Evolutionary conservation across 1,284 basidiomycete genomes (phyloP).

Genomic region (Wolfiporia cocos): DNA sequence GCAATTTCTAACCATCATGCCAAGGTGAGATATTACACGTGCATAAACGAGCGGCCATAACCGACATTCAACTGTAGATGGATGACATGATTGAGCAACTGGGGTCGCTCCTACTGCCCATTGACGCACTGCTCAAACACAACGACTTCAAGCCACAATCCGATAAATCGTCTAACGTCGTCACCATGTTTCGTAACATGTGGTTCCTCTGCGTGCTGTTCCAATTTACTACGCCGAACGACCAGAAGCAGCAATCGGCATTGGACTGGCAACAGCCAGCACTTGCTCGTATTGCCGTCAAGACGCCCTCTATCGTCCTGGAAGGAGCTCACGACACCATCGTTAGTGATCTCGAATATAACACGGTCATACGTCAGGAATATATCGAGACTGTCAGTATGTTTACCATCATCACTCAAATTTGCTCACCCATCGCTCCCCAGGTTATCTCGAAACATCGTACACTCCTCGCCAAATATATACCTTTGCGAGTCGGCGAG

Average conservation of each 20-base stretch:
- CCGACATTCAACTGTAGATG: constrained; percentile 35
- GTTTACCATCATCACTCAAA: background rate
- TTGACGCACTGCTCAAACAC: constrained; percentile 85
- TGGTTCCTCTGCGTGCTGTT: constrained; percentile 93
- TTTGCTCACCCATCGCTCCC: background rate
- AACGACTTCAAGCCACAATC: constrained; percentile 63
- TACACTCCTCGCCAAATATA: constrained; percentile 53
- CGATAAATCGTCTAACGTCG: constrained; percentile 56
- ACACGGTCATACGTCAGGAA: constrained; percentile 87
- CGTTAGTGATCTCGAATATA: constrained; percentile 90
- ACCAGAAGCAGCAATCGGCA: constrained; percentile 46
- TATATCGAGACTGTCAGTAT: constrained; percentile 69
- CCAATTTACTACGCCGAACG: constrained; percentile 50
- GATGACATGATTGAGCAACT: constrained; percentile 84
- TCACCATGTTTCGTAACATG: constrained; percentile 85
- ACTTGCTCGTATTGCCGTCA: constrained; percentile 77
- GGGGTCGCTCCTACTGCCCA: constrained; percentile 82
- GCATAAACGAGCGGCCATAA: constrained; percentile 1
- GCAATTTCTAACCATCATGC: constrained; percentile 57
- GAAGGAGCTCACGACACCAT: constrained; percentile 84
- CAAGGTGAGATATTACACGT: constrained; percentile 39
- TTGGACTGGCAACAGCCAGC: constrained; percentile 76
- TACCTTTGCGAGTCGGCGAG: constrained; percentile 69
- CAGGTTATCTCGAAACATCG: constrained; percentile 71
- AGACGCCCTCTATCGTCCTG: constrained; percentile 83